phyloP scores from a whole-genome alignment of 805 yeast species.

The Candida succiphila region DNA sequence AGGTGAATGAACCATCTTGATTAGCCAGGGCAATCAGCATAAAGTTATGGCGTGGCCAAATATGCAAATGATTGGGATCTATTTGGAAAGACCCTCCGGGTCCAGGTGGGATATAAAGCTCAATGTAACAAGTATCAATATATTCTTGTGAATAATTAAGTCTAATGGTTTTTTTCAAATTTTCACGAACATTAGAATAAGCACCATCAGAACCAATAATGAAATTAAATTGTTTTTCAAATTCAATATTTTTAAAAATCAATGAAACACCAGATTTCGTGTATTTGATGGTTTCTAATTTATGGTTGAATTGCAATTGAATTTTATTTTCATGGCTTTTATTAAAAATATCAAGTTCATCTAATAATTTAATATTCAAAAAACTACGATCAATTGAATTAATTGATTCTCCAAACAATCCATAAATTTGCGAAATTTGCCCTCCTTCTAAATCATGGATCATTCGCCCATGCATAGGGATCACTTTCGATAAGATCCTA shows the following conservation, averaged over 20 bases:
- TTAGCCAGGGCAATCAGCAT: conserved; percentile 91
- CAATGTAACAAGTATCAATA: conserved; percentile 78
- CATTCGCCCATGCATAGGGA: conserved; percentile 90
- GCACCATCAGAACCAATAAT: conserved; percentile 85
- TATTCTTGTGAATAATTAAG: conserved; percentile 70
- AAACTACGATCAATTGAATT: conserved; percentile 75
- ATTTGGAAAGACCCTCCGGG: conserved; percentile 34
- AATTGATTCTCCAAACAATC: conserved; percentile 72
- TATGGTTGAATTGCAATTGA: conserved; percentile 42
- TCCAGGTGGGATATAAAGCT: conserved; percentile 62
- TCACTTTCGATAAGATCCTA: conserved; percentile 46
- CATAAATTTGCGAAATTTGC: conserved; percentile 65
- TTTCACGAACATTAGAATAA: conserved; percentile 61
- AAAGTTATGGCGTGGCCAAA: conserved; percentile 82
- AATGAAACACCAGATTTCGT: conserved; percentile 7
- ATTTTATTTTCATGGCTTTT: conserved; percentile 20
- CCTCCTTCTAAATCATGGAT: conserved; percentile 61
- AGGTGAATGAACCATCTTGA: conserved; percentile 76
- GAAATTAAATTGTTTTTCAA: conserved; percentile 32
- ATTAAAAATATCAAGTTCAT: conserved; percentile 45
- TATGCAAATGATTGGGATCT: conserved; percentile 73
- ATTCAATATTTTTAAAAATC: neutral
- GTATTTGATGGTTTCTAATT: conserved; percentile 35
- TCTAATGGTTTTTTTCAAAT: conserved; percentile 53
- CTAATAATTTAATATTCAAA: conserved; percentile 54